Conservation (phyloP, 225 moss, liverwort and hornwort species). For the Climacium dendroides region DNA sequence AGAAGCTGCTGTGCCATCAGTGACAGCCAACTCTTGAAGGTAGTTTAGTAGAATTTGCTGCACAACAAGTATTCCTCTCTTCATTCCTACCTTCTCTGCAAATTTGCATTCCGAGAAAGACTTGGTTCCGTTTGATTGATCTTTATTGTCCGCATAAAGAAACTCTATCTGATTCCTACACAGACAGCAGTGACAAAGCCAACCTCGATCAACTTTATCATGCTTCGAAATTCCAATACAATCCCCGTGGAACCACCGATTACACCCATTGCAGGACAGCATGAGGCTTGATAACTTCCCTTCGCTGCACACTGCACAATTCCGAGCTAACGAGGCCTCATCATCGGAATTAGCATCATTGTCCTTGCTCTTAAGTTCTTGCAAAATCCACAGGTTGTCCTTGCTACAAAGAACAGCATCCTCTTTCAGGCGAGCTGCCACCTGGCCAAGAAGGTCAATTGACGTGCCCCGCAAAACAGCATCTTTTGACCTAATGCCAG, state of each 20-base stretch:
- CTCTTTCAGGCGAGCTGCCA: slow-evolving; percentile 89
- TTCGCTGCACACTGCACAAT: slow-evolving; percentile 62
- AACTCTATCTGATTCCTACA: slow-evolving; percentile 69
- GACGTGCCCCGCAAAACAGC: slow-evolving; percentile 64
- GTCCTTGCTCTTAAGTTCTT: slow-evolving; percentile 44
- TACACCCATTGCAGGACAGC: slow-evolving; percentile 72
- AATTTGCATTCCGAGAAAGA: slow-evolving; percentile 21
- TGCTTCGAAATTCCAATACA: slow-evolving; percentile 84
- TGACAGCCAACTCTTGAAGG: slow-evolving; percentile 60
- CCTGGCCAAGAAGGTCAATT: slow-evolving; percentile 85
- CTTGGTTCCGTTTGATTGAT: slow-evolving; percentile 43
- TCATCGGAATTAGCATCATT: slow-evolving; percentile 19
- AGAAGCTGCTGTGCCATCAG: slow-evolving; percentile 59
- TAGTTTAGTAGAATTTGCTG: slow-evolving; percentile 88
- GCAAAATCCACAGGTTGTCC: slow-evolving; percentile 83
- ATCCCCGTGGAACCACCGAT: slow-evolving; percentile 78
- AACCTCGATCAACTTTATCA: slow-evolving; percentile 65
- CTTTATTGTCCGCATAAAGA: slow-evolving; percentile 39
- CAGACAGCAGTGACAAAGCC: slow-evolving; percentile 90
- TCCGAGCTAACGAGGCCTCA: slow-evolving; percentile 17
- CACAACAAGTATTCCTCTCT: slow-evolving; percentile 53
- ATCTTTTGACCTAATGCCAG: slow-evolving; percentile 82
- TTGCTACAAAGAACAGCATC: slow-evolving; percentile 63
- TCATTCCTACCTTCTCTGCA: slow-evolving; percentile 34
- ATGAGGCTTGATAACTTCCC: slow-evolving; percentile 55